Conservation (phyloP, 202 grass and related monocot species). For the Miscanthus sacchariflorus region DNA sequence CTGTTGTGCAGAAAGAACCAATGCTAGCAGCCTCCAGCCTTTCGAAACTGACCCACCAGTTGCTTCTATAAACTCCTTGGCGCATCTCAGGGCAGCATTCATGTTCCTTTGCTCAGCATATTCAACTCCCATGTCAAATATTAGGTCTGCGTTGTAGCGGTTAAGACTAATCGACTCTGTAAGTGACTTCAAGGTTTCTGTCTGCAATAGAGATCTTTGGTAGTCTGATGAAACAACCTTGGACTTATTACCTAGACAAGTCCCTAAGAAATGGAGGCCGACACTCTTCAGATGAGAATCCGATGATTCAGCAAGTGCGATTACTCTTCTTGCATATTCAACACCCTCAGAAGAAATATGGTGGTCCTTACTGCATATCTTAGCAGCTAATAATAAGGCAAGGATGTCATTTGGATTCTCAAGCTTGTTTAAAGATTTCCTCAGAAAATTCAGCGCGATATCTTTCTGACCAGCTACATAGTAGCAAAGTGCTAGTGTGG, state of each 20-base stretch:
- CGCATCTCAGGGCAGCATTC: constrained; percentile 64
- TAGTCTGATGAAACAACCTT: constrained; percentile 82
- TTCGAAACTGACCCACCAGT: constrained; percentile 78
- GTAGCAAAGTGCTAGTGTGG: constrained; percentile 80
- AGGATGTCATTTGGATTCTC: constrained; percentile 82
- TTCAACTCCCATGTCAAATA: constrained; percentile 78
- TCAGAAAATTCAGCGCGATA: constrained; percentile 74
- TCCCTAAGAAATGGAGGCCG: constrained; percentile 73
- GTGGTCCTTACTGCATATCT: constrained; percentile 73
- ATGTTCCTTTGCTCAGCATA: constrained; percentile 90
- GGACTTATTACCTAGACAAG: constrained; percentile 71
- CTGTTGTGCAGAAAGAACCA: constrained; percentile 81
- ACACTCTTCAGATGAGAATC: constrained; percentile 68
- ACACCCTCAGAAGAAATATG: constrained; percentile 71
- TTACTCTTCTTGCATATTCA: constrained; percentile 67
- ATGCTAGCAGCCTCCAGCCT: constrained; percentile 90
- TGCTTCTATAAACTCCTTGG: constrained; percentile 82
- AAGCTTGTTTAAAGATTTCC: constrained; percentile 78
- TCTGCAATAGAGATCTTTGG: constrained; percentile 76
- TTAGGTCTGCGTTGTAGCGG: constrained; percentile 57
- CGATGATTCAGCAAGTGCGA: constrained; percentile 43
- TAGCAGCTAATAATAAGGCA: constrained; percentile 70
- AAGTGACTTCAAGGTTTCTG: constrained; percentile 80
- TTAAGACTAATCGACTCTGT: constrained; percentile 61
- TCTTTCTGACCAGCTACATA: constrained; percentile 59